phyloP scores from a whole-genome alignment of 2,329 filamentous ascomycete genomes.

The Colletotrichum destructivum region DNA sequence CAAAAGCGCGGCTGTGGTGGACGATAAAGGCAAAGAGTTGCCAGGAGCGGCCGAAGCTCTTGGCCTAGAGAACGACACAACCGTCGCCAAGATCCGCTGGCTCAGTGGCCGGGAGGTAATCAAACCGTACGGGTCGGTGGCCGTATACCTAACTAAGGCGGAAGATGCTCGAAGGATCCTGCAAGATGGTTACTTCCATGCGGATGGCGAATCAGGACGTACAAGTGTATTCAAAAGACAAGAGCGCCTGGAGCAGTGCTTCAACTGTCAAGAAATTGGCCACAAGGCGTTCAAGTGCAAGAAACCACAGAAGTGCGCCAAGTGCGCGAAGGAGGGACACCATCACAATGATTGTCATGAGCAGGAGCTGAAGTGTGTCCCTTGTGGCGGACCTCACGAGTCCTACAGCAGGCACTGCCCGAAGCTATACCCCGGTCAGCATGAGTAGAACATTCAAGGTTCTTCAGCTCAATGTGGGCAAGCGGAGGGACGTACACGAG shows the following conservation, averaged over 20 bases:
- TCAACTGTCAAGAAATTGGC: neutral
- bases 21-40: slow-evolving; percentile 37
- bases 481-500: slow-evolving; percentile 38
- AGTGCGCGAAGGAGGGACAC: neutral
- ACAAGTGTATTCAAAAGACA: neutral
- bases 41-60: neutral
- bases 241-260: neutral
- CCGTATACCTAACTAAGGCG: neutral
- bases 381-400: slow-evolving; percentile 44
- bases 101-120: neutral
- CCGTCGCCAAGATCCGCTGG: neutral
- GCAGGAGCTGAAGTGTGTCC: slow-evolving; percentile 40
- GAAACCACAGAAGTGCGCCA: neutral
- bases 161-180: neutral
- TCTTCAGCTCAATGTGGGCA: slow-evolving; percentile 42
- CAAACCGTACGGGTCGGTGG: neutral
- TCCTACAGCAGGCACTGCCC: slow-evolving; percentile 45
- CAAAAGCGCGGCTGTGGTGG: slow-evolving; percentile 44
- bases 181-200: neutral
- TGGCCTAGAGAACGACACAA: neutral
- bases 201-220: neutral
- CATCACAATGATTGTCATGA: neutral
- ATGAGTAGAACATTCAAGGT: slow-evolving; percentile 44
- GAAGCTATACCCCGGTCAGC: slow-evolving; percentile 41
- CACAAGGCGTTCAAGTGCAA: neutral